Conservation (phyloP, 768 basidiomycete genomes). For the Daedalea quercina region DNA sequence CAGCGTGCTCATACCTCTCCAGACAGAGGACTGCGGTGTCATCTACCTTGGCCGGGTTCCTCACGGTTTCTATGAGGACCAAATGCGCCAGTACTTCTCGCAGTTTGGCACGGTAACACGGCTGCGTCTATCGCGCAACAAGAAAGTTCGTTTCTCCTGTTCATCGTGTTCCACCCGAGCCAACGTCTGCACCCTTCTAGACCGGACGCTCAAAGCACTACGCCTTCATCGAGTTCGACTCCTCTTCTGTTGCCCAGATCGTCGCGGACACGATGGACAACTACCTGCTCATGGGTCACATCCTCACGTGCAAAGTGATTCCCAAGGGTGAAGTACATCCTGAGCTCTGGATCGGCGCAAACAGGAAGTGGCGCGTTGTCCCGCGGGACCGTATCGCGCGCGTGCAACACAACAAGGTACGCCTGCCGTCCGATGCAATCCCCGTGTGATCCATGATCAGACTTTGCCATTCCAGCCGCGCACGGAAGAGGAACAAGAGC, state of each 20-base stretch:
- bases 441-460: background rate
- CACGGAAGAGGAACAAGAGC: conserved; percentile 61
- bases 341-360: conserved; percentile 94
- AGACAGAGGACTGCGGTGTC: conserved; percentile 73
- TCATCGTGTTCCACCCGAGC: background rate
- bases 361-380: conserved; percentile 80
- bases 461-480: conserved; percentile 47
- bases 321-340: conserved; percentile 89
- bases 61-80: conserved; percentile 96
- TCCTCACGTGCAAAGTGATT: conserved; percentile 85
- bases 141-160: conserved; percentile 50
- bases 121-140: conserved; percentile 86
- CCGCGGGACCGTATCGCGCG: conserved; percentile 69
- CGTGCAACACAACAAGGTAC: conserved; percentile 77
- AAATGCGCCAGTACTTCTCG: conserved; percentile 86
- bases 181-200: conserved; percentile 32
- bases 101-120: conserved; percentile 93
- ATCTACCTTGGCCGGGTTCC: conserved; percentile 88
- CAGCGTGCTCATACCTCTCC: background rate
- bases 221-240: conserved; percentile 92
- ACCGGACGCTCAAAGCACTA: conserved; percentile 97
- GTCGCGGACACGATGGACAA: conserved; percentile 99
- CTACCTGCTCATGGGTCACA: conserved; percentile 91
- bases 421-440: background rate
- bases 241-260: conserved; percentile 83